These are phyloP conservation scores for Caryocar brasiliense DNA, from an alignment of 441 rosid genomes.

Conservation along the genomic window DNA sequence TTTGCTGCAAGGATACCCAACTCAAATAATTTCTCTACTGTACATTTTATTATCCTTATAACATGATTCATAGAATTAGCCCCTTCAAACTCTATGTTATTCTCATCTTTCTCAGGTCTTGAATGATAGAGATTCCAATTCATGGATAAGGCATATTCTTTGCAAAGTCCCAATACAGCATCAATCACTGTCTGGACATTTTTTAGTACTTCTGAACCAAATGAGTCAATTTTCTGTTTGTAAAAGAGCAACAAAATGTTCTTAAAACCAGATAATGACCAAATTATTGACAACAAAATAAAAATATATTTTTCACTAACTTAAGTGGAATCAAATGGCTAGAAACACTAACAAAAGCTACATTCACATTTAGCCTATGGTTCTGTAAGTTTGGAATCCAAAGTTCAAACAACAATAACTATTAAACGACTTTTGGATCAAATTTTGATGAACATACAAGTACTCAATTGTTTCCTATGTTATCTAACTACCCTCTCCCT, in stretches of 20 bases:
- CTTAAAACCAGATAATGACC: conserved; percentile 4
- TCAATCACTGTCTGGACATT: conserved; percentile 50
- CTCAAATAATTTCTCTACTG: conserved; percentile 51
- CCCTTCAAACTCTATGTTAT: conserved; percentile 18
- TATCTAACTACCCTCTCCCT: no score
- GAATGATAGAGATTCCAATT: conserved; percentile 24
- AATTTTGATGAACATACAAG: no score
- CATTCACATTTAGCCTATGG: no score
- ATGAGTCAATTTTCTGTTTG: conserved; percentile 45
- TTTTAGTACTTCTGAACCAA: conserved; percentile 46
- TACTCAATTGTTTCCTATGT: no score
- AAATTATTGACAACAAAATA: conserved; percentile 2
- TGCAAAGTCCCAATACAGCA: conserved; percentile 47
- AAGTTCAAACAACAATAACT: no score
- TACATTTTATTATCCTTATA: conserved; percentile 29
- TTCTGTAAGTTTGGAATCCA: no score
- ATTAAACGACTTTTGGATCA: no score
- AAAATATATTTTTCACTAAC: no score
- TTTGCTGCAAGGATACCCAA: conserved; percentile 67
- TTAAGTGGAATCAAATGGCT: no score
- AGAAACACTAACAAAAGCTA: no score
- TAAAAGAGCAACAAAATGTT: not conserved
- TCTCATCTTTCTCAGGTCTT: conserved; percentile 20
- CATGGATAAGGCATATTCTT: conserved; percentile 33
- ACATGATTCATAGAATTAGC: conserved; percentile 23